Base-by-base conservation (phyloP, 176 grass and related monocot species). In the Triticum timopheevii region DNA sequence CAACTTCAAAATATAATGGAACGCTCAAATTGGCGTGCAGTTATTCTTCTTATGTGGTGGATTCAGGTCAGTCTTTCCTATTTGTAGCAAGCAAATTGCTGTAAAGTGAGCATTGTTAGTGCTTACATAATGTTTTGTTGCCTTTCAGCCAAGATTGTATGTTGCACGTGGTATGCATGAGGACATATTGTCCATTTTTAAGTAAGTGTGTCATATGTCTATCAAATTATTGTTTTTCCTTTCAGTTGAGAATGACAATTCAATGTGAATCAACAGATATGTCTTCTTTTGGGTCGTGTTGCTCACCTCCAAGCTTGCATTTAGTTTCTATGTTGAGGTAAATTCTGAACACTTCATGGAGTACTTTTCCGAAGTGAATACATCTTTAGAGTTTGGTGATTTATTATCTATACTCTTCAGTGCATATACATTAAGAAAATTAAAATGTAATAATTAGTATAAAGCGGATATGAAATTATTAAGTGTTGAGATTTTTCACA, bases 281-380 rank as follows among this genome's bases (percentile, higher is more conserved):
- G 87, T 91, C 19, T 91, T 95, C 89, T 95, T 95, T 89, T 95
- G 93, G 93, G 87, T 83, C 73, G 64, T 95, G 23, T 73, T 95
- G 76, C 90, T 95, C 70, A 78, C 85, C 52, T 83, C 88, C 88
- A 95, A 95, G 58, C 86, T 95, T 88, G 88, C 88, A 36, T 92
- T 95, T 76, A 95, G 93, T 83, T 95, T 92, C 86, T 95, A 95
- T 84, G 90, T 95, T 86, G 93, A 95, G 93, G 93, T 92, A 92
- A 82, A 30, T 80, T 79, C 27, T 65, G 12, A 79, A 65, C 42
- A 66, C 45, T 80, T 74, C 61, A 63, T 52, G 65, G 12, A 79
- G n/a, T 65, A 64, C 31, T 78, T 88, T 72, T 62, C n/a, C 11
- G 58, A 72, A 82, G 11, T 31, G 10, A 70, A 61, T 61, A 61